Evolutionary conservation across 1,139 yeast species (phyloP), one percentile per base, ranked within the genome.

Genomic region (Diutina sp.): DNA sequence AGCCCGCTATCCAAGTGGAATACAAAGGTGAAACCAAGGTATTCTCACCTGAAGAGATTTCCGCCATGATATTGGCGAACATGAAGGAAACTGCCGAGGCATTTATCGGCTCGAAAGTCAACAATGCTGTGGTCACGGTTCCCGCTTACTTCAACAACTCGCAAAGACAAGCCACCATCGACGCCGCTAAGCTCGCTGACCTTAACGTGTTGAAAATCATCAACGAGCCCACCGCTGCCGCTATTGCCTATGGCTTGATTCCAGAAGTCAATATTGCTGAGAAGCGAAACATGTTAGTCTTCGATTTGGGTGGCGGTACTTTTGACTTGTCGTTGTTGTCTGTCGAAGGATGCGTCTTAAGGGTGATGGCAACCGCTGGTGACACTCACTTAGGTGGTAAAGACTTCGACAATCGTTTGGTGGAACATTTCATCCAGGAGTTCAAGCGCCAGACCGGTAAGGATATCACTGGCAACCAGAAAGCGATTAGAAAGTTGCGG

Each of bases 231-330:
- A 21, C 25, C 25, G 25, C 25, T 21, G 25, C 25, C 25, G 25
- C 25, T 3, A 21, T 21, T 21, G 25, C 25, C 25, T 67, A 86
- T 61, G 82, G 85, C 56, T 84, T 86, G 2, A 68, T 85, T 56
- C 72, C 91, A 62, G 90, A 86, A 11, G 78, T 86, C 4, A 86
- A 86, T 1, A 70, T 86, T 55, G 80, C 82, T 62, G 73, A 78
- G 64, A 67, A 63, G 46, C 70, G 72, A 55, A 21, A 21, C 25
- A 84, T 81, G 64, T 69, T 80, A 16, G 79, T 86, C 51, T 87
- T 83, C 67, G 95, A 87, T 71, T 73, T 87, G 56, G 95, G 95
- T 58, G 95, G 95, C 35, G 95, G 95, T 44, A 87, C 95, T 1
- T 87, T 87, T 71, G 95, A 87, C 68, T 85, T 87, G 38, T 85